Evolutionary conservation across 2,329 filamentous ascomycete genomes (phyloP), one percentile per base, ranked within the genome.

Genomic region (Aspergillus sp.): DNA sequence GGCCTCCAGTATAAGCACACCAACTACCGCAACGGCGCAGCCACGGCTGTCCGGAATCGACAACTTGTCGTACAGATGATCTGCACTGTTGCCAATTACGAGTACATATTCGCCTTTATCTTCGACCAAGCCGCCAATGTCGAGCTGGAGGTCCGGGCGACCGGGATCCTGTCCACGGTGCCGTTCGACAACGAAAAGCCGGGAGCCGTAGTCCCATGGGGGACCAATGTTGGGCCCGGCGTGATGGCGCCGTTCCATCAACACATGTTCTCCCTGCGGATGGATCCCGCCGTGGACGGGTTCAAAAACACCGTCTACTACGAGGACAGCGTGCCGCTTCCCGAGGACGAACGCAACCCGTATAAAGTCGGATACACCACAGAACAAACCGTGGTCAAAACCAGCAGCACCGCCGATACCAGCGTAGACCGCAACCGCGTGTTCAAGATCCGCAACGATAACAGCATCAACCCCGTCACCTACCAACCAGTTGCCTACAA

Each of bases 1-100:
- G 79, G 79, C 4, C 78, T 81, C 22, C 74, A 74, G 25, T 80
- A 78, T 68, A 84, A 83, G 50, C 80, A 84, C 57, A 82, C 77
- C 35, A 83, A 83, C 57, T 80, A 81, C 60, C 68, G 79, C 11
- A 80, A 72, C 5, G 73, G 71, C 0, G 67, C 74, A 2, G 77
- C 78, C 1, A 77, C 74, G 0, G 68, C 81, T 1, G 71, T 73
- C 8, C 71, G 79, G n/a, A 75, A 73, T 44, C 67, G 79, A 19
- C 76, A 82, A 51, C 60, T 83, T 1, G 78, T 83, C 0, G 52
- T 82, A 8, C 79, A 82, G 51, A 75, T 72, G 47, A 82, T 82
- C 53, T 80, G 80, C 58, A 82, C 78, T 0, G 76, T 82, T 2
- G 68, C 75, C 8, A 83, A 83, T 60, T 83, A 83, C 57, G 79